Conservation (phyloP, 2,329 filamentous ascomycete genomes). For the Arthroderma sp. region DNA sequence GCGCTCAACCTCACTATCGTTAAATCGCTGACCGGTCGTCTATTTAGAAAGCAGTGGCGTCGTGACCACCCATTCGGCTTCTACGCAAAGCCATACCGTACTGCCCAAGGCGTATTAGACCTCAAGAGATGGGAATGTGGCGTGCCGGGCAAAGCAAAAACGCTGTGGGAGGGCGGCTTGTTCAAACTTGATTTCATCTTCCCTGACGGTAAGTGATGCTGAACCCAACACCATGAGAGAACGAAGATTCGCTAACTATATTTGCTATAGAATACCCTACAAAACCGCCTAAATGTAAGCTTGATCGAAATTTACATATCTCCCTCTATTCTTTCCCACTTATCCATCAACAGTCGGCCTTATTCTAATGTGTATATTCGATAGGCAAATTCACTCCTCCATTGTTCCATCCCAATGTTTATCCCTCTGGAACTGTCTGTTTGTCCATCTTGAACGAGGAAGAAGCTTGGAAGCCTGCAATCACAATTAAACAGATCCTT, state of each 20-base stretch:
- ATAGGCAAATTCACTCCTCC: slow-evolving; percentile 91
- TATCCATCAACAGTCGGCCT: no score
- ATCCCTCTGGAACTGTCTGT: slow-evolving; percentile 94
- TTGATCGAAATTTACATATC: background rate
- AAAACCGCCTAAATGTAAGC: slow-evolving; percentile 93
- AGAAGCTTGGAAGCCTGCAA: slow-evolving; percentile 95
- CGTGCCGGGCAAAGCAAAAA: slow-evolving; percentile 90
- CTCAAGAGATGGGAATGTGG: slow-evolving; percentile 95
- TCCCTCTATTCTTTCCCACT: background rate
- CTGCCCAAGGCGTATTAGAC: slow-evolving; percentile 67
- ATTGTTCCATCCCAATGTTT: slow-evolving; percentile 96
- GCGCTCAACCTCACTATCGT: background rate
- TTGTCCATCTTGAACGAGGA: slow-evolving; percentile 96
- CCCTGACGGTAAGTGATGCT: slow-evolving; percentile 62
- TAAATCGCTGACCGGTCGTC: slow-evolving; percentile 9
- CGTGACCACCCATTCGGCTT: slow-evolving; percentile 96
- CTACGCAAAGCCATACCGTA: slow-evolving; percentile 78
- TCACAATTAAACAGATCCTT: slow-evolving; percentile 95
- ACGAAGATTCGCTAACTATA: slow-evolving; percentile 8
- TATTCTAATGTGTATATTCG: background rate
- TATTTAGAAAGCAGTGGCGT: slow-evolving; percentile 82
- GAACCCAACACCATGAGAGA: background rate
- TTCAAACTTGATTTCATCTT: slow-evolving; percentile 92
- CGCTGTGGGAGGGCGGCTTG: slow-evolving; percentile 91
- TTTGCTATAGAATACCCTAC: slow-evolving; percentile 72